These are phyloP conservation scores for Phaeosphaeriaceae sp. DNA, from an alignment of 2,329 filamentous ascomycete species.

Conservation along the genomic window DNA sequence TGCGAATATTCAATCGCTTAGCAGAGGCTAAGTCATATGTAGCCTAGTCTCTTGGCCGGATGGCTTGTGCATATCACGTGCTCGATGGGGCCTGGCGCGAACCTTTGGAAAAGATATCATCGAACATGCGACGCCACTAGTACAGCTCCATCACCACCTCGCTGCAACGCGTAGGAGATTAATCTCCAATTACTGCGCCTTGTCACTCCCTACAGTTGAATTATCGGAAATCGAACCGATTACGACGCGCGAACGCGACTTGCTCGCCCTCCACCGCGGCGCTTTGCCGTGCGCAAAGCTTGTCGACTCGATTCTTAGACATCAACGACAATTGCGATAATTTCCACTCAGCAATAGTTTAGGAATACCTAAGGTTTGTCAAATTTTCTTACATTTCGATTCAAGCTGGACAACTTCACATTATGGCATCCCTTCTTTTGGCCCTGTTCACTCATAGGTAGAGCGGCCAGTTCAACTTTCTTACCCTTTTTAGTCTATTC, in stretches of 20 bases:
- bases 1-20: too few relatives aligned
- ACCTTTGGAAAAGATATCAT: constrained; percentile 29
- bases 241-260: constrained; percentile 32
- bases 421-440: too few relatives aligned
- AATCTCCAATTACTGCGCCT: constrained; percentile 28
- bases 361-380: background rate
- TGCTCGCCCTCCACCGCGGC: constrained; percentile 23
- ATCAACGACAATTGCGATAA: background rate
- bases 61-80: constrained; percentile 8
- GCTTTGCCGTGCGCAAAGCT: constrained; percentile 34
- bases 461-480: background rate
- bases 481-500: background rate
- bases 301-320: constrained; percentile 19
- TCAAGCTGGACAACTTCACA: too few relatives aligned
- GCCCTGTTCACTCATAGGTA: too few relatives aligned
- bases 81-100: constrained; percentile 13
- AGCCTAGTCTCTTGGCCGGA: too few relatives aligned
- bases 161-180: constrained; percentile 36
- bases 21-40: too few relatives aligned
- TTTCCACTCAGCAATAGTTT: background rate
- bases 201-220: constrained; percentile 15
- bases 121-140: constrained; percentile 29
- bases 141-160: constrained; percentile 33
- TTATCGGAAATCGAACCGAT: constrained; percentile 13
- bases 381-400: too few relatives aligned